phyloP scores from a whole-genome alignment of 345 rosid species.

The thale cress (Arabidopsis thaliana) region TAIR10.1 NC_003070.9:691001-691500 shows the following conservation, averaged over 20 bases:
- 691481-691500: conserved; percentile 76
- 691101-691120: conserved; percentile 47
- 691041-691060: background rate
- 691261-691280: conserved; percentile 82
- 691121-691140: conserved; percentile 75
- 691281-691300: conserved; percentile 84
- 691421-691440: conserved; percentile 13
- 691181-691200: conserved; percentile 77
- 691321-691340: conserved; percentile 78
- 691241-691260: conserved; percentile 56
- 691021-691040: conserved; percentile 1
- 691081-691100: conserved; percentile 9
- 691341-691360: conserved; percentile 89
- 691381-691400: conserved; percentile 34
- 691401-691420: conserved; percentile 6
- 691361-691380: conserved; percentile 63
- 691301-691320: conserved; percentile 81
- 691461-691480: conserved; percentile 44
- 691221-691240: conserved; percentile 65
- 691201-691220: conserved; percentile 71
- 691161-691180: conserved; percentile 80
- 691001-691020: conserved; percentile 12
- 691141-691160: conserved; percentile 91
- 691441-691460: conserved; percentile 81
- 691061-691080: background rate